Base-by-base conservation (phyloP, 768 basidiomycete genomes). In the Boletales sp. region DNA sequence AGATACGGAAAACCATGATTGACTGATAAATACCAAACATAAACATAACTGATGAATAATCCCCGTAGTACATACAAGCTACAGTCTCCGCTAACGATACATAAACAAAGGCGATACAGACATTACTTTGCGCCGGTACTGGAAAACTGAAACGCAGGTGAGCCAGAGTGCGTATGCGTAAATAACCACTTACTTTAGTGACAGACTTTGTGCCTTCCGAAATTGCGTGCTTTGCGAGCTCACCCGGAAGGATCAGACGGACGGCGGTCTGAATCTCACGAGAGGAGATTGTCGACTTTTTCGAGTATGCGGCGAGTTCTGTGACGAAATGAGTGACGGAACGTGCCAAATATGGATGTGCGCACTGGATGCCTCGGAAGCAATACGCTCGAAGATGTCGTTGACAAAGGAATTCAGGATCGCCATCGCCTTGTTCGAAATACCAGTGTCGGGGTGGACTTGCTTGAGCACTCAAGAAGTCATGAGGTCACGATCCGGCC, bases 391-490 rank as follows among this genome's bases (percentile, higher is more conserved):
- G 57, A 92, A 93, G 58, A 92, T 95, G 61, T 97, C 93, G 63
- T 94, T 94, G 64, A 97, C 93, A 66, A 97, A 97, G 50, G 87
- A 90, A 79, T 95, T 95, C 50, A 97, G 73, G 66, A 97, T 94
- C 53, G 92, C 88, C 91, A 95, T 94, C 18, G 92, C 93, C 79
- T 95, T 95, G 84, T 97, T 97, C 48, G 94, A 94, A 75, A 97
- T 97, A 86, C 94, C 95, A 44, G 92, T 98, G 66, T 97, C 95
- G 45, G 94, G 93, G 77, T 97, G 95, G 52, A 97, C 94, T 76
- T 97, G 93, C 74, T 91, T 93, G 54, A 95, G 82, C 61, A 94
- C 93, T 92, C 18, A 17, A 36, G 40, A 56, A 32, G 21, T 37
- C 15, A 36, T 58, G 15, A 55, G 24, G 19, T 12, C 21, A 38